Evolutionary conservation across 257 asterid genomes (phyloP).

Genomic region (Solanum peruvianum): DNA sequence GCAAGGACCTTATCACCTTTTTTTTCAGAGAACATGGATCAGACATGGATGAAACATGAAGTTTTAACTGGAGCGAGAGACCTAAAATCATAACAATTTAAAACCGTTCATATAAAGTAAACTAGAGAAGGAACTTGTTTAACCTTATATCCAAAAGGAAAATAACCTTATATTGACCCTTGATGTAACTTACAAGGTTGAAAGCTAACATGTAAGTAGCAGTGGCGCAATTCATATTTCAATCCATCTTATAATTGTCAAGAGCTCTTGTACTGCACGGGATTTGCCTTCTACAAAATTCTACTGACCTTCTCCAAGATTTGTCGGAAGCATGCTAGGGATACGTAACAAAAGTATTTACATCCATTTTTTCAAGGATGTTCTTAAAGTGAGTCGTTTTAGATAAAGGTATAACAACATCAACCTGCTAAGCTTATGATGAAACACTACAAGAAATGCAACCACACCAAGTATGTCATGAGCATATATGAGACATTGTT

Average conservation of each 20-base stretch:
- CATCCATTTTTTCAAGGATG: neutral
- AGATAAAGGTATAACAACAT: neutral
- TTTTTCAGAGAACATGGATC: neutral
- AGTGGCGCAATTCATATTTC: neutral
- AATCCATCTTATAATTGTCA: constrained; percentile 7
- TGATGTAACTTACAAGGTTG: constrained; percentile 9
- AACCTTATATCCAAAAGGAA: constrained; percentile 54
- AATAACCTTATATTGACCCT: constrained; percentile 18
- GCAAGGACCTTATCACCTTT: neutral
- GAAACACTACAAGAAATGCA: constrained; percentile 45
- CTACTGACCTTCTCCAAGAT: constrained; percentile 55
- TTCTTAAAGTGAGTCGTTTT: neutral
- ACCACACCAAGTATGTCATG: constrained; percentile 38
- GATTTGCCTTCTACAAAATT: constrained; percentile 42
- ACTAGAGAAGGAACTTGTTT: neutral
- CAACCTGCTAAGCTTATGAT: constrained; percentile 49
- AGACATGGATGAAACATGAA: neutral
- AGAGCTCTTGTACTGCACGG: constrained; percentile 17
- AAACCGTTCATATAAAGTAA: neutral
- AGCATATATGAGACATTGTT: neutral
- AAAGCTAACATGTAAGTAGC: constrained; percentile 15
- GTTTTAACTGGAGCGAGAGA: neutral
- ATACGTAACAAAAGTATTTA: neutral
- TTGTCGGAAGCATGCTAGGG: constrained; percentile 29
- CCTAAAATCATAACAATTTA: neutral